Evolutionary conservation across 2,329 filamentous ascomycete genomes (phyloP), one percentile per base, ranked within the genome.

Genomic region (Berkeleyomyces basicola): DNA sequence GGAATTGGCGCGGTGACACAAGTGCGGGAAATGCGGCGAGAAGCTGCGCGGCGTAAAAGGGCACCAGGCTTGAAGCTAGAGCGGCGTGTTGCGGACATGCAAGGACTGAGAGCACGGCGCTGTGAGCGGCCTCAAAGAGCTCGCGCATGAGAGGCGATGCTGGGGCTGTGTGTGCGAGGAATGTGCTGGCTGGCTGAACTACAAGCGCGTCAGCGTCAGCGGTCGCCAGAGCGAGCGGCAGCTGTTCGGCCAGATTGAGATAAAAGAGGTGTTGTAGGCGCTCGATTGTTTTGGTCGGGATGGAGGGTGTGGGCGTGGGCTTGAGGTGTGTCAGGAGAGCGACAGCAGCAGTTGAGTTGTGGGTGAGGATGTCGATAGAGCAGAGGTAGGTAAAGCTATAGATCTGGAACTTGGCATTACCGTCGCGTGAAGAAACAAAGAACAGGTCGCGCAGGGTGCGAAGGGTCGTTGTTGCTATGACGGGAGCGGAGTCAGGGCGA

Each of bases 81-180:
- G 81, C 74, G 16, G 85, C 83, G 68, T 90, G 91, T 66, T 88
- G 84, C 0, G 90, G 88, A 60, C 88, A 86, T 0, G 88, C 88
- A 55, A 96, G 82, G 3, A 89, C 84, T 1, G 91, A 84, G 4
- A 96, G 81, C 67, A 89, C 82, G 49, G 91, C 82, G 67, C 86
- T 88, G 73, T 96, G 91, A 0, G 90, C 89, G 0, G 91, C 84
- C 72, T 96, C 91, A 68, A 95, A 95, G n/a, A 95, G 73, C 61
- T 80, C 76, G 23, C 78, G 71, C 68, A 78, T 77, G 0, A 75
- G 75, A 3, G 75, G 72, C 3, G 78, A 74, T 59, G 76, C 73
- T 1, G 74, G 71, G 0, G 73, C 74, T 3, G 73, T 68, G 51
- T 77, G 73, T 0, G 76, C 74, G 2, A 96, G 81, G 70, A 95